phyloP scores from a whole-genome alignment of 2,329 filamentous ascomycete genomes.

The Alternaria infectoria region DNA sequence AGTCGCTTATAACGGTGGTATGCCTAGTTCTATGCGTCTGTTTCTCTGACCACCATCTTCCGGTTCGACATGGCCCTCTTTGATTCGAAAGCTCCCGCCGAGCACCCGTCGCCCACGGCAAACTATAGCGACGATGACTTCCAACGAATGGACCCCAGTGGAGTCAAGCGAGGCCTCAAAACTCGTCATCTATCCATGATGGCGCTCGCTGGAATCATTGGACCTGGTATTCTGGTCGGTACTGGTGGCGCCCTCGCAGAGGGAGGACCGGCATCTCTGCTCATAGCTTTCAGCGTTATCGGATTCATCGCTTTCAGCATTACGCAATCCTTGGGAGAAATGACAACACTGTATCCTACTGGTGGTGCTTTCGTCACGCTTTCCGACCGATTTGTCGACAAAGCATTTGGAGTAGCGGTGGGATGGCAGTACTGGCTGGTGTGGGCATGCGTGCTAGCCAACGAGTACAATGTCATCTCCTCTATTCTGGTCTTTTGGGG shows the following conservation, averaged over 20 bases:
- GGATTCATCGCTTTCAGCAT: slow-evolving; percentile 71
- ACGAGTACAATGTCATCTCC: slow-evolving; percentile 74
- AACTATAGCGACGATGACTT: slow-evolving; percentile 37
- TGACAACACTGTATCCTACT: slow-evolving; percentile 75
- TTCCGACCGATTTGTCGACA: slow-evolving; percentile 65
- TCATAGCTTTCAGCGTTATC: slow-evolving; percentile 78
- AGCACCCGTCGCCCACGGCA: slow-evolving; percentile 22
- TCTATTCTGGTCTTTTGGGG: slow-evolving; percentile 72
- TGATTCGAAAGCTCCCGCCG: slow-evolving; percentile 25
- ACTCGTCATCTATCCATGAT: slow-evolving; percentile 70
- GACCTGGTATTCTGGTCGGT: slow-evolving; percentile 75
- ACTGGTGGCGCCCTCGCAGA: slow-evolving; percentile 71
- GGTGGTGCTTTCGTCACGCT: slow-evolving; percentile 75
- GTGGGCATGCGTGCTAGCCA: slow-evolving; percentile 69
- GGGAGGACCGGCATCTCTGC: slow-evolving; percentile 72
- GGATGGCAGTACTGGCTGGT: slow-evolving; percentile 57
- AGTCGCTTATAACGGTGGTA: slow-evolving; percentile 13
- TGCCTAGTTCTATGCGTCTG: background rate
- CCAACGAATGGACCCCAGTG: slow-evolving; percentile 61
- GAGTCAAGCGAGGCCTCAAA: slow-evolving; percentile 73
- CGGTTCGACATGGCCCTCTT: slow-evolving; percentile 24
- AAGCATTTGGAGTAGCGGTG: slow-evolving; percentile 33
- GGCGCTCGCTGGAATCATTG: slow-evolving; percentile 61
- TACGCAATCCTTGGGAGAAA: slow-evolving; percentile 77
- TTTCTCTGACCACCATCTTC: background rate